Percentiles rank a stretch among this genome's conserved stretches.
Evolutionary conservation across 1,139 yeast species (phyloP).

Genomic region (Saccharomyces hybrid): DNA sequence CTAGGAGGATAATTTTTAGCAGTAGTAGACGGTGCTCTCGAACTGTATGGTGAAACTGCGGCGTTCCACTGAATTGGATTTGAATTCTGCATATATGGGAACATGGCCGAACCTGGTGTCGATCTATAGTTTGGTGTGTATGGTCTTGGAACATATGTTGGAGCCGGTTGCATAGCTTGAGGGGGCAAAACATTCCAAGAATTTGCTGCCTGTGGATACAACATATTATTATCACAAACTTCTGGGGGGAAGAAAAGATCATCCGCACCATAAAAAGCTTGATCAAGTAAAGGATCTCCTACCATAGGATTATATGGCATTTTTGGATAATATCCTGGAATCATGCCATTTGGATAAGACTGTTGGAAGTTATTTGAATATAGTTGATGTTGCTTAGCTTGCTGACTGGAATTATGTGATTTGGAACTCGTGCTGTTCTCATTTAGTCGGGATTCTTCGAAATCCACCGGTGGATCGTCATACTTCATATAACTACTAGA

Average conservation of each 20-base stretch:
- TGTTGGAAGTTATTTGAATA: background rate
- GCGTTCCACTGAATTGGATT: background rate
- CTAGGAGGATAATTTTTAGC: background rate
- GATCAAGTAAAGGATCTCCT: background rate
- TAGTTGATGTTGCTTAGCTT: background rate
- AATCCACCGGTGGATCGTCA: background rate
- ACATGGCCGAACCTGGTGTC: background rate
- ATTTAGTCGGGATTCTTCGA: background rate
- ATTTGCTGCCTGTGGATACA: background rate
- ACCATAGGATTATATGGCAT: background rate
- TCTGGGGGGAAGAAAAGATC: background rate
- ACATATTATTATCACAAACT: background rate
- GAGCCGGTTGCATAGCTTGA: conserved; percentile 6
- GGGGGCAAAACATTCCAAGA: background rate
- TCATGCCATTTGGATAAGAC: background rate
- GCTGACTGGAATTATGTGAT: background rate
- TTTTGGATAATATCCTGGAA: background rate
- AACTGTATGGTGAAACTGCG: background rate
- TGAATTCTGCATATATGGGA: background rate
- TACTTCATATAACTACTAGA: background rate
- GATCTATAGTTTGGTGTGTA: conserved; percentile 1
- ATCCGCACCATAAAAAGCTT: background rate
- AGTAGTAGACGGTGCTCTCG: conserved; percentile 1
- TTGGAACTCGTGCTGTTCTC: background rate
- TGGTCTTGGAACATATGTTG: background rate